These are phyloP conservation scores for Loxodes magnus DNA, from an alignment of 73 alveolate genomes.

Conservation along the genomic window DNA sequence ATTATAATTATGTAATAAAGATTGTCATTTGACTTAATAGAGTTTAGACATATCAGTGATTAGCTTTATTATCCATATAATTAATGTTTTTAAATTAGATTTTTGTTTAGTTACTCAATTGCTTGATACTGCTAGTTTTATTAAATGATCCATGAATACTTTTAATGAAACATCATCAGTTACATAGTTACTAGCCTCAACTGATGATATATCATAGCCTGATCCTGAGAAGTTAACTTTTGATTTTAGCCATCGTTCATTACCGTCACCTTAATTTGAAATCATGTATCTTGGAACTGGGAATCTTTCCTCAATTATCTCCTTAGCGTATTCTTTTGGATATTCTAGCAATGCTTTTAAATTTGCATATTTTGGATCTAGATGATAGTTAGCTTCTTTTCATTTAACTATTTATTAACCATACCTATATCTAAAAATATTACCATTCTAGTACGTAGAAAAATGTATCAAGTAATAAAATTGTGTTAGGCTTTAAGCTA, in stretches of 20 bases:
- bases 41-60: too few species aligned
- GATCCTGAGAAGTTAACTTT: constrained; percentile 80
- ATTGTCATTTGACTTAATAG: too few species aligned
- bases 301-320: constrained; percentile 84
- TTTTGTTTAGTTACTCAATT: too few species aligned
- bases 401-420: constrained; percentile 49
- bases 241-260: constrained; percentile 81
- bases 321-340: constrained; percentile 91
- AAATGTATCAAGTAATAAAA: constrained; percentile 87
- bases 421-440: too few species aligned
- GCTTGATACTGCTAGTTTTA: constrained; percentile 88
- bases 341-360: constrained; percentile 73
- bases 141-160: constrained; percentile 83
- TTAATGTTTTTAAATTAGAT: too few species aligned
- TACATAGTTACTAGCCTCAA: constrained; percentile 67
- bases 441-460: constrained; percentile 93
- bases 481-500: constrained; percentile 78
- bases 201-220: constrained; percentile 46
- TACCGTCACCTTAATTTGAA: constrained; percentile 78
- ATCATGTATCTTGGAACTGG: constrained; percentile 87
- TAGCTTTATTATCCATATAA: too few species aligned
- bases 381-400: not conserved
- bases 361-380: constrained; percentile 68
- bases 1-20: too few species aligned
- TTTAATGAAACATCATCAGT: constrained; percentile 91